Conservation (phyloP, 768 basidiomycete genomes). For the Pholiota microspora region DNA sequence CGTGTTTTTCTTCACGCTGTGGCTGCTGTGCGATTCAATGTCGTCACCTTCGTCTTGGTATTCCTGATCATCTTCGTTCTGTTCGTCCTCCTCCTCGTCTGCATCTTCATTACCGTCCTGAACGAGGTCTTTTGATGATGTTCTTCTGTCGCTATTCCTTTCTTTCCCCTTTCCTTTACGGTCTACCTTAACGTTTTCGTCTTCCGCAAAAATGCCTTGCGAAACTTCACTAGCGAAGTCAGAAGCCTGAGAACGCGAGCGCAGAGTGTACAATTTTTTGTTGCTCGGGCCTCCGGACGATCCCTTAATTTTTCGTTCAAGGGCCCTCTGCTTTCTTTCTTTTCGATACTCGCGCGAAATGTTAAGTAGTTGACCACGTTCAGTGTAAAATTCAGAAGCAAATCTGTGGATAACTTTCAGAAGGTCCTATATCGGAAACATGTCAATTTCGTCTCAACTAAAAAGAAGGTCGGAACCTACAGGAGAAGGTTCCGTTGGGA, state of each 20-base stretch:
- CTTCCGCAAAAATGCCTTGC: background rate
- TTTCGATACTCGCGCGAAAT: constrained; percentile 43
- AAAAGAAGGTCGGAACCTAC: constrained; percentile 1
- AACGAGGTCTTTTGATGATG: background rate
- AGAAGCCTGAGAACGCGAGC: background rate
- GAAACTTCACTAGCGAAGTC: background rate
- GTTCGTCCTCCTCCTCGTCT: constrained; percentile 6
- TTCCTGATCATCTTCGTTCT: constrained; percentile 21
- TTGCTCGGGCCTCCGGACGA: background rate
- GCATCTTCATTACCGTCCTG: background rate
- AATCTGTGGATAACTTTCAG: constrained; percentile 49
- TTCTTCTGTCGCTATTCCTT: background rate
- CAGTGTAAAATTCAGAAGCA: constrained; percentile 53
- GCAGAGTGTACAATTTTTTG: background rate
- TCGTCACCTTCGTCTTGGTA: constrained; percentile 4
- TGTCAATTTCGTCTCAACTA: background rate
- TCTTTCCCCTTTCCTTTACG: background rate
- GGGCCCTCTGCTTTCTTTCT: constrained; percentile 33
- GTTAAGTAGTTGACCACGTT: constrained; percentile 58
- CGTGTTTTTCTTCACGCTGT: background rate
- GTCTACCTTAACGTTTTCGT: background rate
- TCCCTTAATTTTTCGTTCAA: constrained; percentile 12
- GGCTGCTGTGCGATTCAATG: background rate
- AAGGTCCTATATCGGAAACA: constrained; percentile 36
- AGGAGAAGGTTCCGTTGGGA: constrained; percentile 36